Evolutionary conservation across 495 filamentous ascomycete genomes (phyloP).

Genomic region (Neurospora cerealis): DNA sequence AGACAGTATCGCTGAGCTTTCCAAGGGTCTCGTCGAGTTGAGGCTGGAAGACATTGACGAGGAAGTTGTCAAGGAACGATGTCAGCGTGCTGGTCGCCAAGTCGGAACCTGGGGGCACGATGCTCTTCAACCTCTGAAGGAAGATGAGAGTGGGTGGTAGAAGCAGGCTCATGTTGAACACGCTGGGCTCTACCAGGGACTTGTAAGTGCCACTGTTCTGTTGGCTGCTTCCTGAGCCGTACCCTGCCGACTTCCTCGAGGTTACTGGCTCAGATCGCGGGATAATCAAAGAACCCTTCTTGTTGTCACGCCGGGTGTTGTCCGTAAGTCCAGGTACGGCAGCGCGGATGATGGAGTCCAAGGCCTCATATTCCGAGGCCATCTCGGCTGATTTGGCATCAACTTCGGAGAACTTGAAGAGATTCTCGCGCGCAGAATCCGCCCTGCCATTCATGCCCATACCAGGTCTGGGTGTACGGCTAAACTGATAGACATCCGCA

Average conservation of each 20-base stretch:
- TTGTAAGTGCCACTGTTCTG: conserved; percentile 52
- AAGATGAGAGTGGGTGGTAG: conserved; percentile 91
- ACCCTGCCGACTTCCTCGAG: conserved; percentile 21
- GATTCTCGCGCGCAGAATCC: conserved; percentile 57
- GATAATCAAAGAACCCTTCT: conserved; percentile 26
- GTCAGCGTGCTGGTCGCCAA: conserved; percentile 81
- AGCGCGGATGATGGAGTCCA: conserved; percentile 79
- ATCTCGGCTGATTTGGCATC: conserved; percentile 66
- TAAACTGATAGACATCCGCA: conserved; percentile 55
- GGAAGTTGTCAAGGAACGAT: conserved; percentile 94
- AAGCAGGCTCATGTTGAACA: conserved; percentile 94
- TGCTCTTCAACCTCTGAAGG: conserved; percentile 79
- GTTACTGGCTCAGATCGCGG: conserved; percentile 20
- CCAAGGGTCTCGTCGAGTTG: conserved; percentile 92
- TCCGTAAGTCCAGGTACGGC: conserved; percentile 91
- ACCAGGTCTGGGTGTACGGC: conserved; percentile 31
- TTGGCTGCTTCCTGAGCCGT: conserved; percentile 8
- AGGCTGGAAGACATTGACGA: conserved; percentile 95
- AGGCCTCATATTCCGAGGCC: conserved; percentile 74
- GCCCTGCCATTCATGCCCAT: conserved; percentile 40
- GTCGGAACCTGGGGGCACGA: conserved; percentile 77
- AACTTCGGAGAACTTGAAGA: conserved; percentile 84
- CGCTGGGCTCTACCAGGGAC: conserved; percentile 79
- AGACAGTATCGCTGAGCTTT: conserved; percentile 73
- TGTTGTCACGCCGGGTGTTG: conserved; percentile 51